Evolutionary conservation across 2,329 filamentous ascomycete genomes (phyloP), one percentile per base, ranked within the genome.

Genomic region (Seiridium unicorne): DNA sequence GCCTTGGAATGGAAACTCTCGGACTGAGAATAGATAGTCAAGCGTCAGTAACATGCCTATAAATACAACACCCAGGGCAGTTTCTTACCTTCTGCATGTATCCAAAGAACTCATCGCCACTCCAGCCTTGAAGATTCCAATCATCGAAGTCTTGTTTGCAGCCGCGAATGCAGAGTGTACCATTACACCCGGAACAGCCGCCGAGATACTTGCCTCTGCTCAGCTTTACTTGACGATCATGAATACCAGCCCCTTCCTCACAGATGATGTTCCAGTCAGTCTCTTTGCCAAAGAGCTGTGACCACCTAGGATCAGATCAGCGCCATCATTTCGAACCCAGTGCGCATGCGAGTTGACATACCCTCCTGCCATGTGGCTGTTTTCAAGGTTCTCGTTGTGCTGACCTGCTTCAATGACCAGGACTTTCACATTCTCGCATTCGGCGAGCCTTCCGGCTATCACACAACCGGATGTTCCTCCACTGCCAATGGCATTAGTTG

Each of bases 1-100:
- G 79, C 72, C 66, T 87, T 87, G 26, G 72, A 67, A 59, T 86
- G 81, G 65, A 87, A 88, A 2, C 79, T 84, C 63, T 88, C 85
- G 1, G 81, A 75, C 81, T 76, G 53, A 3, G 18, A 10, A 13
- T 9, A 31, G 26, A 9, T 26, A 26, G 26, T 4, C 10, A 51
- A 32, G 18, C 44, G 18, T 32, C 2, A 44, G 48, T 9, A n/a
- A 38, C 36, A 42, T 42, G 38, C 38, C 7, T 13, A 13, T 1
- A 7, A 42, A 42, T 13, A 8, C 38, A 13, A 8, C 13, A 13
- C 7, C 38, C 13, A 13, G 38, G 13, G 13, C 7, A 7, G 7
- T 42, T 6, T 42, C 60, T 44, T 46, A 82, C 79, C 77, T 84
- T 86, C 55, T 72, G 76, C 79, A 86, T 87, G 57, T 81, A 84